These are phyloP conservation scores for Thielaviopsis euricoi DNA, from an alignment of 2,329 filamentous ascomycete genomes.

Conservation along the genomic window DNA sequence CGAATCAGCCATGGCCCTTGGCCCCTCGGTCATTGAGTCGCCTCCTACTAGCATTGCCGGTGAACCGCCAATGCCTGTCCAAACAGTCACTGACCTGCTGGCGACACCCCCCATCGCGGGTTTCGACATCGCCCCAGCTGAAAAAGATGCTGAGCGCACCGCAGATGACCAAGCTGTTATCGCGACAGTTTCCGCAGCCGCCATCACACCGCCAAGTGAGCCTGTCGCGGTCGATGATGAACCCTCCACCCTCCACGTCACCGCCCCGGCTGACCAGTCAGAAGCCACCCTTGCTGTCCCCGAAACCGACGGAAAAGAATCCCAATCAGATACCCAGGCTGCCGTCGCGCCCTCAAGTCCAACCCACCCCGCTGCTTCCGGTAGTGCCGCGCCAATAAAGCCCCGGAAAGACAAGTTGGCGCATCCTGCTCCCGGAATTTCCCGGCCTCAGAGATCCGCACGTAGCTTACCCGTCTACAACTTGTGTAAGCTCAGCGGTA, in stretches of 20 bases:
- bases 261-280: conserved; percentile 29
- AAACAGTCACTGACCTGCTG: background rate
- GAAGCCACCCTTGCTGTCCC: conserved; percentile 11
- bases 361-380: too few relatives aligned
- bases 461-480: conserved; percentile 35
- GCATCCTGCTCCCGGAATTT: background rate
- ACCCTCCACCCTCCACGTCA: conserved; percentile 17
- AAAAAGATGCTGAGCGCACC: background rate
- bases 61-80: background rate
- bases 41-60: conserved; percentile 8
- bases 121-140: background rate
- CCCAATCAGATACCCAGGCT: too few relatives aligned
- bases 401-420: conserved; percentile 1
- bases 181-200: background rate
- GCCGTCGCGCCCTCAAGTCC: too few relatives aligned
- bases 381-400: conserved; percentile 8
- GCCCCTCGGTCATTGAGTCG: conserved; percentile 2
- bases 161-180: background rate
- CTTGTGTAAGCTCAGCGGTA: conserved; percentile 44
- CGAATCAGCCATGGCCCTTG: background rate
- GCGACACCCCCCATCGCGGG: background rate
- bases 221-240: conserved; percentile 7
- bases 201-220: conserved; percentile 9
- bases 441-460: conserved; percentile 14
- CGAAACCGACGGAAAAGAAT: conserved; percentile 12